Conservation (phyloP, 2,329 filamentous ascomycete genomes). For the Pestalotiopsis sp. region DNA sequence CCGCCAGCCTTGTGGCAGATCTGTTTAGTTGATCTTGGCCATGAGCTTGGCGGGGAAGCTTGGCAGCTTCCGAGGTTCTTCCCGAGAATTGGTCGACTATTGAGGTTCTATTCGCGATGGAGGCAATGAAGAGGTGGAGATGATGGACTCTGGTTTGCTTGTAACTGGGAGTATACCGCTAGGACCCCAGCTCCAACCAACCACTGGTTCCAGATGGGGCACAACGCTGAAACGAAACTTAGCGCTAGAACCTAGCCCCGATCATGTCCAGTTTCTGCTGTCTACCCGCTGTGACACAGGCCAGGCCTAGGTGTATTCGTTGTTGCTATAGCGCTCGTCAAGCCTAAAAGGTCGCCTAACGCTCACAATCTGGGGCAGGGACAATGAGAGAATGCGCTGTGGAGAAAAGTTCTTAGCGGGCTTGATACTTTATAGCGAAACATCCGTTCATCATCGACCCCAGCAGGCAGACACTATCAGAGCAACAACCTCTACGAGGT, state of each 20-base stretch:
- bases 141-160: background rate
- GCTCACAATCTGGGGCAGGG: background rate
- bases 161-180: background rate
- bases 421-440: background rate
- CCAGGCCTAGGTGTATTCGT: background rate
- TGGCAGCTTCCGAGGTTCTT: background rate
- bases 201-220: background rate
- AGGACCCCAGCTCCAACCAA: background rate
- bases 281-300: background rate
- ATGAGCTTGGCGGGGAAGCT: constrained; percentile 6
- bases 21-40: background rate
- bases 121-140: background rate
- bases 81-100: background rate
- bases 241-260: background rate
- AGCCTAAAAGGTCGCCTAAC: background rate
- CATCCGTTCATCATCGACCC: background rate
- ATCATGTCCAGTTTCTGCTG: background rate
- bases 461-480: background rate
- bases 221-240: constrained; percentile 2
- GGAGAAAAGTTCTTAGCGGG: background rate
- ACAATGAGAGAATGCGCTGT: background rate
- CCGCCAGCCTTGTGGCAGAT: background rate
- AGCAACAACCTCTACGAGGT: background rate
- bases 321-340: background rate
- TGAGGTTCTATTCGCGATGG: constrained; percentile 4